Percentiles rank a stretch among this genome's conserved stretches.
phyloP scores from a whole-genome alignment of 2,329 filamentous ascomycete genomes.

The Tothia fuscella region DNA sequence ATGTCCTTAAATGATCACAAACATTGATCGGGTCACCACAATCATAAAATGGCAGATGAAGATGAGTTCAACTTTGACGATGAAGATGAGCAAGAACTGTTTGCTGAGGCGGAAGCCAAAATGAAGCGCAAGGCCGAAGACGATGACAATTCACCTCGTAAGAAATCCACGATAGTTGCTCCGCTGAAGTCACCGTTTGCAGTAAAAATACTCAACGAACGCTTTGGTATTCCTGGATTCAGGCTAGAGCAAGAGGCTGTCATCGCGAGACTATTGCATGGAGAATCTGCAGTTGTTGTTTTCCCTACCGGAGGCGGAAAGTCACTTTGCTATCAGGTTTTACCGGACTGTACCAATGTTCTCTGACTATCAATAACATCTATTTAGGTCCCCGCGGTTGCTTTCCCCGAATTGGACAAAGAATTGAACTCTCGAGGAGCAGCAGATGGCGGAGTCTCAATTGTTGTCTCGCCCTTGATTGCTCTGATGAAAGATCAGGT shows the following conservation, averaged over 20 bases:
- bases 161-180: no score
- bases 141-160: no score
- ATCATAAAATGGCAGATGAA: no score
- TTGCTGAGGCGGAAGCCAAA: no score
- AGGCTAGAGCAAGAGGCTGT: constrained; percentile 35
- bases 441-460: constrained; percentile 69
- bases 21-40: no score
- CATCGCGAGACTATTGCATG: constrained; percentile 31
- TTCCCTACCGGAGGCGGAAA: constrained; percentile 34
- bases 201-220: constrained; percentile 25
- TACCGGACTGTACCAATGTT: neutral
- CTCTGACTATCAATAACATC: constrained; percentile 11
- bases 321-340: constrained; percentile 30
- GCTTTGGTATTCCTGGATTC: constrained; percentile 31
- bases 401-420: constrained; percentile 36
- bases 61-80: no score
- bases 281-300: constrained; percentile 31
- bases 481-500: constrained; percentile 96
- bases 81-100: no score
- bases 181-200: no score
- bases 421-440: constrained; percentile 50
- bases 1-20: no score
- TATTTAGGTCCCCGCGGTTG: constrained; percentile 27
- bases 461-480: constrained; percentile 79
- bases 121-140: no score